Conservation (phyloP, 1,139 yeast genomes). For the Diutina pseudorugosa region DNA sequence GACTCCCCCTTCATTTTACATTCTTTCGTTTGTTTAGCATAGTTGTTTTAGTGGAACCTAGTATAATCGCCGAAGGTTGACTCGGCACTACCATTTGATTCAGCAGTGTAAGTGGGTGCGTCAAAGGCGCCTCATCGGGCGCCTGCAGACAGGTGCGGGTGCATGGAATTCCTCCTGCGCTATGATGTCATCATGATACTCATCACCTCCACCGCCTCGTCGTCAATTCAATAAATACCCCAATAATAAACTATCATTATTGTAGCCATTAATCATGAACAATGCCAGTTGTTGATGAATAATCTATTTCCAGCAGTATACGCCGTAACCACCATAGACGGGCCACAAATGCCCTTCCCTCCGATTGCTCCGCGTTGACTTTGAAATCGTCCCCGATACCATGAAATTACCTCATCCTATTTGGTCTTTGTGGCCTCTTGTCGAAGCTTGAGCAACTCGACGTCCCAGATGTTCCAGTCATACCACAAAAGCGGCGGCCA, state of each 20-base stretch:
- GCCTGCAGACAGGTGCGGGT: not conserved
- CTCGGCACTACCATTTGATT: not conserved
- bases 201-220: too few species aligned
- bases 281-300: too few species aligned
- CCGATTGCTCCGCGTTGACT: too few species aligned
- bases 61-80: too few species aligned
- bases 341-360: too few species aligned
- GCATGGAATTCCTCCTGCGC: not conserved
- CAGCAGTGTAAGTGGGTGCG: not conserved
- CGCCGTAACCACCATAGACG: too few species aligned
- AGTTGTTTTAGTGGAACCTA: too few species aligned
- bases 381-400: too few species aligned
- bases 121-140: not conserved
- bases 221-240: too few species aligned
- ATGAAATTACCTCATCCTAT: not conserved
- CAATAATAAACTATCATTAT: too few species aligned
- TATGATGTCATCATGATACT: not conserved
- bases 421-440: not conserved
- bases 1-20: not conserved
- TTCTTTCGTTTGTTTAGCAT: not conserved
- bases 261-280: too few species aligned
- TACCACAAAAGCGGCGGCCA: constrained; percentile 33
- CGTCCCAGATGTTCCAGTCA: constrained; percentile 41
- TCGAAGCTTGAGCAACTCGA: constrained; percentile 14
- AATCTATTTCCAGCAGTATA: too few species aligned